phyloP scores from a whole-genome alignment of 2,329 filamentous ascomycete species.

The Hypoxylon sp. region DNA sequence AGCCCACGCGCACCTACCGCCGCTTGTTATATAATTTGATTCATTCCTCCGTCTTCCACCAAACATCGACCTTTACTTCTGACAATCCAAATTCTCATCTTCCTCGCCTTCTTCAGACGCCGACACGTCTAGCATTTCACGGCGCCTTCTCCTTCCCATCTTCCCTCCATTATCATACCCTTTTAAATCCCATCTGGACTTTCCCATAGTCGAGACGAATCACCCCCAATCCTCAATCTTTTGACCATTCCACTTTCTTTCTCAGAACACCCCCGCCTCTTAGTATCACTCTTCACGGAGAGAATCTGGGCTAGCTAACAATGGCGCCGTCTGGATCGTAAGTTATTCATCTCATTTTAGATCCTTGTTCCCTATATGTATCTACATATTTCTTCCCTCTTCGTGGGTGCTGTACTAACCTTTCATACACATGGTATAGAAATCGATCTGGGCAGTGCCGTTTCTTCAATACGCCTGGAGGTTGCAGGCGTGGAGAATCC shows the following conservation, averaged over 20 bases:
- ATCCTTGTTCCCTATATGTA: neutral
- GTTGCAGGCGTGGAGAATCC: conserved; percentile 10
- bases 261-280: too few species aligned
- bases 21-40: too few species aligned
- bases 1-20: too few species aligned
- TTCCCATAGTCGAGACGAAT: neutral
- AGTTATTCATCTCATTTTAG: neutral
- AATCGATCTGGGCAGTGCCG: neutral
- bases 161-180: neutral
- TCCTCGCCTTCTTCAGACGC: neutral
- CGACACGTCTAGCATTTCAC: neutral
- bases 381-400: neutral
- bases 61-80: neutral
- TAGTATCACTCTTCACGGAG: neutral
- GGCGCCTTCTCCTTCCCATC: neutral
- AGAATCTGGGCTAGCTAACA: neutral
- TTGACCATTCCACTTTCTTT: neutral
- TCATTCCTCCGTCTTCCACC: neutral
- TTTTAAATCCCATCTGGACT: neutral
- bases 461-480: neutral
- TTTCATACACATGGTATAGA: neutral
- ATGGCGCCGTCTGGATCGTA: conserved; percentile 6
- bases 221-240: neutral
- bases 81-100: neutral
- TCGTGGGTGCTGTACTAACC: neutral